These are phyloP conservation scores for Petasospora fabianii DNA, from an alignment of 1,139 yeast species.

Conservation along the genomic window DNA sequence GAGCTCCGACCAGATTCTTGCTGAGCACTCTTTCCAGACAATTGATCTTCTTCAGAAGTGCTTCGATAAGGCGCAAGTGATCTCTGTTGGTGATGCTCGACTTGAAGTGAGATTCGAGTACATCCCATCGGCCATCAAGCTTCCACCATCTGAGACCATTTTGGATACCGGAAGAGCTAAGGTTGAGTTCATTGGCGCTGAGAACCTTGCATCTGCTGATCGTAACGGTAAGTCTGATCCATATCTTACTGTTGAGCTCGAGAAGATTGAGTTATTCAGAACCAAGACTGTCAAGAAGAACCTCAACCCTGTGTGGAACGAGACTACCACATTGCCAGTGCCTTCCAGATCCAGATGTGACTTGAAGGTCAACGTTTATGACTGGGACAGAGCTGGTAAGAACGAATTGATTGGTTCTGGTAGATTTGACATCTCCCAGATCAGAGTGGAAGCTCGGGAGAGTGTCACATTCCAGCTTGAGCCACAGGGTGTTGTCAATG, in stretches of 20 bases:
- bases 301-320: slow-evolving; percentile 69
- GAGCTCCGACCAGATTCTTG: slow-evolving; percentile 44
- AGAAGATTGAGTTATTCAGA: slow-evolving; percentile 51
- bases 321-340: slow-evolving; percentile 51
- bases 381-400: slow-evolving; percentile 76
- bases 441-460: slow-evolving; percentile 44
- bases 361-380: slow-evolving; percentile 50
- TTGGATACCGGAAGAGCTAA: slow-evolving; percentile 62
- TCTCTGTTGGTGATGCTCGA: slow-evolving; percentile 42
- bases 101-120: slow-evolving; percentile 52
- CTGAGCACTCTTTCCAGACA: slow-evolving; percentile 49
- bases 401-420: slow-evolving; percentile 58
- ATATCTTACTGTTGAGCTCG: slow-evolving; percentile 46
- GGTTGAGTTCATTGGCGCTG: slow-evolving; percentile 54
- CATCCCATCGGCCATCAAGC: slow-evolving; percentile 51
- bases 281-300: slow-evolving; percentile 64
- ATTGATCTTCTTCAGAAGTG: slow-evolving; percentile 49
- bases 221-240: slow-evolving; percentile 78
- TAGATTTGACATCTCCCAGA: slow-evolving; percentile 43
- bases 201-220: slow-evolving; percentile 54
- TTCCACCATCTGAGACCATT: slow-evolving; percentile 58
- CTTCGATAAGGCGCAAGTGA: slow-evolving; percentile 41
- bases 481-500: slow-evolving; percentile 57
- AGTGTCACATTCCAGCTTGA: slow-evolving; percentile 47
- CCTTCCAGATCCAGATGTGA: slow-evolving; percentile 57